Evolutionary conservation across 108 stramenopile genomes (phyloP), one percentile per base, ranked within the genome.

Genomic region (Cyclotella distinguenda): DNA sequence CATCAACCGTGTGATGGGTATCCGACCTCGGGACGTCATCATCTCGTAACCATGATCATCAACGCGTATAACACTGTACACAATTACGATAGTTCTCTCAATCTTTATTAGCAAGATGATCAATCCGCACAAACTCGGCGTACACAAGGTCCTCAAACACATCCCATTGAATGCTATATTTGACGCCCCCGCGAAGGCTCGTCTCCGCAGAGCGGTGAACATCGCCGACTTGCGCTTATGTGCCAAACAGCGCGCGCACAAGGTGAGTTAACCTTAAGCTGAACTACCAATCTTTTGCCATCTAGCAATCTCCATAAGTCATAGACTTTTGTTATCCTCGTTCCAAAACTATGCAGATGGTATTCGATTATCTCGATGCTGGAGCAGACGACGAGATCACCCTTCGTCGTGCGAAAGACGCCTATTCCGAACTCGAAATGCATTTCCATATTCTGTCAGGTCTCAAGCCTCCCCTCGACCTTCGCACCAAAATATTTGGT

Each of bases 361-460:
- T 95, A 9, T 95, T 95, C 56, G 94, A 95, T 64, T 95, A 95
- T 58, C 80, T 95, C 27, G 94, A 95, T 59, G 88, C 94, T 35
- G 94, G 94, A 51, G 89, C 85, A 11, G 94, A 95, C 60, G 94
- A 95, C 57, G 94, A 95, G 75, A 92, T 95, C 46, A 77, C 77
- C 71, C 83, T 95, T 26, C 86, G 94, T 16, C 86, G 94, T 35
- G 88, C 82, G 23, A 95, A 92, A 67, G 94, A 95, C 73, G 94
- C 94, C 21, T 95, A 91, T 66, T 80, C 86, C 1, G 84, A 92
- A 66, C 68, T 91, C 18, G 94, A 95, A 74, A 92, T 95, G 91
- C 94, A 95, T 76, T 95, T 82, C 72, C 91, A 91, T 56, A 67
- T 95, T 42, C 82, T 95, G 10, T 80, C 89, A 42, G 94, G 94